Percentiles rank a stretch among this genome's conserved stretches.
Evolutionary conservation across 2,329 filamentous ascomycete genomes (phyloP).

Genomic region (Leptoxyphium fumago): DNA sequence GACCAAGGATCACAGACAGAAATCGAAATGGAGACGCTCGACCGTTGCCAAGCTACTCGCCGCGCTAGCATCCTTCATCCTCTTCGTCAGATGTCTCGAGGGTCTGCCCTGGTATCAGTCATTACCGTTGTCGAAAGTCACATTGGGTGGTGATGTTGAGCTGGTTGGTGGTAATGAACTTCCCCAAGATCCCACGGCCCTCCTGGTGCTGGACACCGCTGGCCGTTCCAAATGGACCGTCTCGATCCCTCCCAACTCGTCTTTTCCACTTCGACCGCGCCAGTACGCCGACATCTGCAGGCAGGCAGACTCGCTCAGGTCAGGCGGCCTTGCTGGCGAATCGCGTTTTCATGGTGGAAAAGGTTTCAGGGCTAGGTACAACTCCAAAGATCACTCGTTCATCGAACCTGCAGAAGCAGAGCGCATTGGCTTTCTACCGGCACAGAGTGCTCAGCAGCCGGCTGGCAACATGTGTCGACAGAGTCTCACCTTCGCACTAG

Average conservation of each 20-base stretch:
- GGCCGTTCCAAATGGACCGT: constrained; percentile 65
- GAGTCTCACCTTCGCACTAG: constrained; percentile 65
- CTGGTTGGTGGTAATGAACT: constrained; percentile 51
- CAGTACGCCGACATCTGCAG: constrained; percentile 58
- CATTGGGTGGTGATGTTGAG: constrained; percentile 36
- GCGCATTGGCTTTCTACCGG: constrained; percentile 41
- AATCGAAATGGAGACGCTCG: constrained; percentile 3
- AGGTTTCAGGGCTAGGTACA: constrained; percentile 39
- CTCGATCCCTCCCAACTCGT: constrained; percentile 52
- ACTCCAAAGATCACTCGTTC: constrained; percentile 51
- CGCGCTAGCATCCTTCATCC: constrained; percentile 1
- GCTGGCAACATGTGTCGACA: constrained; percentile 44
- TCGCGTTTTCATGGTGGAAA: constrained; percentile 22
- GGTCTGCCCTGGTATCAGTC: neutral
- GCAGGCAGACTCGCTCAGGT: constrained; percentile 32
- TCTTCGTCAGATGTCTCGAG: neutral
- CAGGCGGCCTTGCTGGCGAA: constrained; percentile 10
- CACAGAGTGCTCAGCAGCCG: constrained; percentile 3
- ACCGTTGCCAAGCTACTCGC: constrained; percentile 3
- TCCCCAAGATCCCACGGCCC: constrained; percentile 58
- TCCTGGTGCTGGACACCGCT: constrained; percentile 51
- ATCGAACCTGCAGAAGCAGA: constrained; percentile 63
- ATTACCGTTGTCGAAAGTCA: neutral
- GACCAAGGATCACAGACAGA: constrained; percentile 8
- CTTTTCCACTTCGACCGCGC: constrained; percentile 50